Percentiles rank a stretch among this genome's conserved stretches.
These are phyloP conservation scores for Agrostemma githago DNA, from an alignment of 148 eudicot species.

Conservation along the genomic window DNA sequence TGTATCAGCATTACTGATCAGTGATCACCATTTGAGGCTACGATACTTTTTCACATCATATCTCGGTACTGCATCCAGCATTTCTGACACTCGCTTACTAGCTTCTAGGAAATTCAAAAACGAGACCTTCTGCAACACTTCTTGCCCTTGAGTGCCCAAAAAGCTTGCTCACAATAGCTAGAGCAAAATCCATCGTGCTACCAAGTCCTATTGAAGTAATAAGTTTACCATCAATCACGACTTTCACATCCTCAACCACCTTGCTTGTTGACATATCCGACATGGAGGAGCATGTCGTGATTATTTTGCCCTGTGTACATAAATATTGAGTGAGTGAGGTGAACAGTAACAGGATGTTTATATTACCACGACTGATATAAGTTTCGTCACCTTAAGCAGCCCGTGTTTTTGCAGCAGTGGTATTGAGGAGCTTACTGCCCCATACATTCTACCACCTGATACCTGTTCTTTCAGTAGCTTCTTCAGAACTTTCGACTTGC, in stretches of 20 bases:
- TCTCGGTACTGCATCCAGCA: neutral
- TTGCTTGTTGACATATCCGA: conserved; percentile 28
- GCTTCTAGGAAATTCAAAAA: conserved; percentile 59
- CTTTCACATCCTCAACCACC: conserved; percentile 41
- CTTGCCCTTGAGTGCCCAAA: conserved; percentile 84
- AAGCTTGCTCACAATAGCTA: conserved; percentile 79
- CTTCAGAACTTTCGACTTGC: conserved; percentile 66
- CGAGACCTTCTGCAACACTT: conserved; percentile 94
- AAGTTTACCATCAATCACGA: conserved; percentile 80
- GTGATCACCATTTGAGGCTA: neutral
- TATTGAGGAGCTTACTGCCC: conserved; percentile 63
- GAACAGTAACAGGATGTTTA: neutral
- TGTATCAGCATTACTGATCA: neutral
- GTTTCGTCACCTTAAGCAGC: conserved; percentile 57
- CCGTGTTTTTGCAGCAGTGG: conserved; percentile 62
- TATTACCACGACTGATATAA: neutral
- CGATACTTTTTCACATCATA: neutral
- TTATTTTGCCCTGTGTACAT: conserved; percentile 53
- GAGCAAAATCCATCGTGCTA: conserved; percentile 55
- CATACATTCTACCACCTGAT: conserved; percentile 56
- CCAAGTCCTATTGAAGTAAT: conserved; percentile 77
- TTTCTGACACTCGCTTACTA: conserved; percentile 15
- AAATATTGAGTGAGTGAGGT: conserved; percentile 8
- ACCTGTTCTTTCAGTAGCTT: conserved; percentile 83
- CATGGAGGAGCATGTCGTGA: conserved; percentile 49